phyloP scores from a whole-genome alignment of 140 eudicot species.

The Oenanthe javanica region DNA sequence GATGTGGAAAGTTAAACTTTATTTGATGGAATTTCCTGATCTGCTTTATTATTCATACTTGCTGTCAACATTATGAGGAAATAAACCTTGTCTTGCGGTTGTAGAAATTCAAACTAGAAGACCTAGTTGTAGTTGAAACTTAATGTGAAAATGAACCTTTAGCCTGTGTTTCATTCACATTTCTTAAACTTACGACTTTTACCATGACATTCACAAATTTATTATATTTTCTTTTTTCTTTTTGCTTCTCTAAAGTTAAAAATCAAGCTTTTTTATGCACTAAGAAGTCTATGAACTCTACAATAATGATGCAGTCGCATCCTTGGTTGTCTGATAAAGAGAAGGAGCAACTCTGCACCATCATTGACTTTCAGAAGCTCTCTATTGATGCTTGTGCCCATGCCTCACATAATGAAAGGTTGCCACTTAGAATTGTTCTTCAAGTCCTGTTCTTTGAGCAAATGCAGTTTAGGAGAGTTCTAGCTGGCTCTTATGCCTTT shows the following conservation, averaged over 20 bases:
- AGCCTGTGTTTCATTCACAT: not conserved
- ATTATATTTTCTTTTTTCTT: no score
- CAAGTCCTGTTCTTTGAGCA: slow-evolving; percentile 94
- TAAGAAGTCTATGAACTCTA: not conserved
- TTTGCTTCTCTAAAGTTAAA: not conserved
- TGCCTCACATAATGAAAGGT: slow-evolving; percentile 75
- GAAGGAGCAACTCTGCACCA: slow-evolving; percentile 71
- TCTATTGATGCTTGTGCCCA: slow-evolving; percentile 96
- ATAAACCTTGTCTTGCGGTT: not conserved
- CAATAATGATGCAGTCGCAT: slow-evolving; percentile 51
- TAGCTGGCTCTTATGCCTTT: slow-evolving; percentile 42
- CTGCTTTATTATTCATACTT: not conserved
- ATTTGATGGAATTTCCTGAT: not conserved
- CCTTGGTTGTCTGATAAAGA: slow-evolving; percentile 78
- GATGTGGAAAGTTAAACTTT: not conserved
- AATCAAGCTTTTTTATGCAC: not conserved
- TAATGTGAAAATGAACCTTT: not conserved
- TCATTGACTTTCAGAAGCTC: slow-evolving; percentile 72
- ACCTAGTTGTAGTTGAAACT: no score
- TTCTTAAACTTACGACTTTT: not conserved
- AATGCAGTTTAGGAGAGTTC: slow-evolving; percentile 65
- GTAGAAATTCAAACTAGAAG: not conserved
- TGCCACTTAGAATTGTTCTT: slow-evolving; percentile 76
- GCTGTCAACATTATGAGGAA: not conserved
- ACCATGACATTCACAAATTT: not conserved